Evolutionary conservation across 169 alveolate genomes (phyloP).

Genomic region (Cyclospora cayetanensis): DNA sequence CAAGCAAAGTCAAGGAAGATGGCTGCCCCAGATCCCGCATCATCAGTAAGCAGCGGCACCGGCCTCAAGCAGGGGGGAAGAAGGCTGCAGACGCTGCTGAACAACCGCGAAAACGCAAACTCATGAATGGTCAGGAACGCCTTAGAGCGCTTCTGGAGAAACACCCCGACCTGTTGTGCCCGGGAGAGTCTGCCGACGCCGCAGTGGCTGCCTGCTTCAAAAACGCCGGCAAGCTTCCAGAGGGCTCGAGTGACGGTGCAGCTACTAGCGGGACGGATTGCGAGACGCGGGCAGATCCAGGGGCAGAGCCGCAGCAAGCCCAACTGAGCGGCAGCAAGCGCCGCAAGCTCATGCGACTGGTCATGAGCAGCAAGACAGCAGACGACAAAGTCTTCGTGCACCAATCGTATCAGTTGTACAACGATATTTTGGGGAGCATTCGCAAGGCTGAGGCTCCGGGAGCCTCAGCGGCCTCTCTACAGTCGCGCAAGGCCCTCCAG

Average conservation of each 20-base stretch:
- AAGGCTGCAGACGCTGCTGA: neutral
- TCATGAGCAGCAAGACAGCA: neutral
- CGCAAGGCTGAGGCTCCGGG: neutral
- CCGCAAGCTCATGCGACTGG: neutral
- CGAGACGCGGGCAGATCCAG: neutral
- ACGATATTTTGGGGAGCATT: neutral
- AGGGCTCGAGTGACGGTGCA: neutral
- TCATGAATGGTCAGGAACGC: neutral
- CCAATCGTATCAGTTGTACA: neutral
- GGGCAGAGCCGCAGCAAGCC: neutral
- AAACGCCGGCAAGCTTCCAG: neutral
- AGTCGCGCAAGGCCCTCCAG: neutral
- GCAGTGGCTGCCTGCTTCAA: conserved; percentile 13
- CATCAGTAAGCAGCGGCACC: neutral
- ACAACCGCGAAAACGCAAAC: neutral
- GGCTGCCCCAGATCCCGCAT: neutral
- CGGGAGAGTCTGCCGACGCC: neutral
- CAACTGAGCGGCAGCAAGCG: conserved; percentile 16
- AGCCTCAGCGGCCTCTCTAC: neutral
- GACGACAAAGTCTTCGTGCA: neutral
- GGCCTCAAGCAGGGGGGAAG: neutral
- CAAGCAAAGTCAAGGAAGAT: neutral
- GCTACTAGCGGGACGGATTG: neutral
- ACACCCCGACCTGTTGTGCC: neutral
- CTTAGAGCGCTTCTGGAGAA: neutral